phyloP scores from a whole-genome alignment of 164 flowering plant species.

The Umbellularia californica region DNA sequence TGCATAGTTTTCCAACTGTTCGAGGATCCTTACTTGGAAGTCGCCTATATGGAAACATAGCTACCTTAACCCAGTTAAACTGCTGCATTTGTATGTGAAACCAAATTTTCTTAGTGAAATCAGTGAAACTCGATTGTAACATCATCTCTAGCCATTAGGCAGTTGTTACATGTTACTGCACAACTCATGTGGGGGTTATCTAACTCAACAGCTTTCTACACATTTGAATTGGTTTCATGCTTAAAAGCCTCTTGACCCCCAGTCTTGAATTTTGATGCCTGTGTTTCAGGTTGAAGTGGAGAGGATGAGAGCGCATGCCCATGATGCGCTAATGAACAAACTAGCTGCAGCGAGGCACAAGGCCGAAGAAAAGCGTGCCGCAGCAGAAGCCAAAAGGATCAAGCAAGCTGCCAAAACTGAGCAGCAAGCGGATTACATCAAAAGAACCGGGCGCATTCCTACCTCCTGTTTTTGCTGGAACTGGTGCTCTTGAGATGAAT shows the following conservation, averaged over 20 bases:
- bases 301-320: constrained; percentile 56
- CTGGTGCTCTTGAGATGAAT: constrained; percentile 46
- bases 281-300: constrained; percentile 67
- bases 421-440: constrained; percentile 66
- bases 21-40: no score
- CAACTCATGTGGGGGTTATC: no score
- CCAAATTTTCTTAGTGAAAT: no score
- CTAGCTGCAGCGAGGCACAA: constrained; percentile 58
- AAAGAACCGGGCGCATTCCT: constrained; percentile 68
- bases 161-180: no score
- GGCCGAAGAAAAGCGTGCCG: constrained; percentile 72
- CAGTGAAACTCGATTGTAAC: no score
- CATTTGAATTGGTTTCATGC: not conserved
- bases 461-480: constrained; percentile 44
- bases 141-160: no score
- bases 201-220: not conserved
- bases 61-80: no score
- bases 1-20: no score
- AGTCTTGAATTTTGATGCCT: not conserved
- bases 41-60: no score
- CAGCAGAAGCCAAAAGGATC: constrained; percentile 65
- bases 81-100: no score
- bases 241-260: not conserved
- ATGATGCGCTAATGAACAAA: constrained; percentile 67
- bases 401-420: constrained; percentile 60